Conservation (phyloP, 139 green algal species). For the Desmodesmus armatus region DNA sequence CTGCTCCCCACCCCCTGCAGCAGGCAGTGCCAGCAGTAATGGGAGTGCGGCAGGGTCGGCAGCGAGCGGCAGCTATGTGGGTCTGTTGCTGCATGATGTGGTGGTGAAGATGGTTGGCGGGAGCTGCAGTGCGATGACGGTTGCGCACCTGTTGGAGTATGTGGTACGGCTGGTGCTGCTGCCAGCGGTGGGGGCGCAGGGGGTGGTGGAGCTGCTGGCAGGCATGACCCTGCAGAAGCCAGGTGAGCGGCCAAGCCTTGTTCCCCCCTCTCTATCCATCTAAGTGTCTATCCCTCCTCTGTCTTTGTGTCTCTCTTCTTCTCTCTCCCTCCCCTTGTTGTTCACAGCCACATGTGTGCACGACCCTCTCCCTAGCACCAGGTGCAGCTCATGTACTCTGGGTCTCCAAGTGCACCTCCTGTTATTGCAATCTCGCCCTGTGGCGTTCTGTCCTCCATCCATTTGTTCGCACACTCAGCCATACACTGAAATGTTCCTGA, state of each 20-base stretch:
- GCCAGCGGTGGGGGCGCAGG: constrained; percentile 41
- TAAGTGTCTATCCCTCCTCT: neutral
- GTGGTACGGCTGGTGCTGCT: constrained; percentile 58
- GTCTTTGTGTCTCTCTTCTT: no score
- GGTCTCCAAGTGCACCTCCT: no score
- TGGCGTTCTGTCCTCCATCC: no score
- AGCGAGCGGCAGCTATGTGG: constrained; percentile 26
- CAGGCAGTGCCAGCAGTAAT: constrained; percentile 12
- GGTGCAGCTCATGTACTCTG: no score
- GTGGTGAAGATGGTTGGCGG: constrained; percentile 52
- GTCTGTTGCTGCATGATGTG: constrained; percentile 55
- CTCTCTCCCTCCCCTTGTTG: no score
- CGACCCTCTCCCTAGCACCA: no score
- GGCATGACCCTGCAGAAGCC: constrained; percentile 16
- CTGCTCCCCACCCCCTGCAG: constrained; percentile 47
- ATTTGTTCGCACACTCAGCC: no score
- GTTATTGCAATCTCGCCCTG: no score
- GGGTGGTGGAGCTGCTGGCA: constrained; percentile 64
- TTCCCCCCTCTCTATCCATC: no score
- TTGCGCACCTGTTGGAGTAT: constrained; percentile 66
- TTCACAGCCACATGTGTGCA: neutral
- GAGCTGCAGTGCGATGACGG: constrained; percentile 47
- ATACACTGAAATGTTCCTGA: no score
- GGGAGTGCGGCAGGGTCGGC: neutral
- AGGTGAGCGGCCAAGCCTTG: no score